Base-by-base conservation (phyloP, 2,329 filamentous ascomycete species). In the Chaetomium strumarium region DNA sequence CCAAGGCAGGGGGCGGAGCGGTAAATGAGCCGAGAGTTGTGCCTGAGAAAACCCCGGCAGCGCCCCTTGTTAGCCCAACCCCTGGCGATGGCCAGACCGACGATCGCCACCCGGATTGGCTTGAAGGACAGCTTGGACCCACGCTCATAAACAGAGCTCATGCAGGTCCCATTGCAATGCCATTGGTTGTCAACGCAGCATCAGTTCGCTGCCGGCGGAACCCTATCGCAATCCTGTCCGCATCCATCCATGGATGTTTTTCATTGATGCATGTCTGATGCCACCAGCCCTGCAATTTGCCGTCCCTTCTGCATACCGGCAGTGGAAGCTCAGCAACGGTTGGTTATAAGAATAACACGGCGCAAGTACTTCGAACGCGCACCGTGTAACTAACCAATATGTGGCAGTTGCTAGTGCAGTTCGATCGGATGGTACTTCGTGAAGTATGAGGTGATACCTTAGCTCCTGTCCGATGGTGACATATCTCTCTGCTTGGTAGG, bases 21-120 rank as follows among this genome's bases (percentile, higher is more conserved):
- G 24, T 24, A 59, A 58, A 57, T 59, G 52, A 59, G 52, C 52
- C 55, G 43, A 46, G 47, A 48, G 12, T 29, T 17, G 49, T 41
- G 34, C 46, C 49, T 47, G 12, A 51, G 46, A 45, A 7, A 53
- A 44, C 47, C 55, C 36, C 36, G 49, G 50, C 49, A 30, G 30
- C 19, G 31, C 44, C 43, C 41, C 43, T 37, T 34, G 13, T 48
- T 41, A n/a, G 49, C 31, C 38, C 33, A 16, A 30, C 7, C 37
- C 41, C 44, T 47, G 41, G 20, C 12, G 20, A 36, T 17, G 47
- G 50, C 44, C 51, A 58, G 55, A 58, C 39, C 49, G 37, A 37
- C 46, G 37, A 55, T 59, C 52, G 14, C 33, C 19, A 20, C 42
- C 36, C 39, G 33, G 19, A 16, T 41, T 29, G 9, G 9, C 38